Evolutionary conservation across 352 stramenopile genomes (phyloP).

Genomic region (Nothophytophthora sp.): DNA sequence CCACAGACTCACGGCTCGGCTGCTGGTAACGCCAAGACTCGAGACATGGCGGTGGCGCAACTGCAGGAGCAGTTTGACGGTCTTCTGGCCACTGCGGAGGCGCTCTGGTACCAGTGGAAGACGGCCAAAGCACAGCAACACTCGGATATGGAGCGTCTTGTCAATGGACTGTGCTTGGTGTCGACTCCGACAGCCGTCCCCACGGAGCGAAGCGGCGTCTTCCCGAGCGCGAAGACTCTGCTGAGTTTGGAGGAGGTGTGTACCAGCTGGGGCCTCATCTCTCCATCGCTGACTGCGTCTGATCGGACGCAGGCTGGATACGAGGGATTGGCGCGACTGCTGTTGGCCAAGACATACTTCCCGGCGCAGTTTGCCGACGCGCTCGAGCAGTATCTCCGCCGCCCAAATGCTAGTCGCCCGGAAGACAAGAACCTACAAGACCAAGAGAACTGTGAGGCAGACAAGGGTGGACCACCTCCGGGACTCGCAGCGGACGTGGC

Average conservation of each 20-base stretch:
- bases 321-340: slow-evolving; percentile 6
- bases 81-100: slow-evolving; percentile 22
- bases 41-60: slow-evolving; percentile 1
- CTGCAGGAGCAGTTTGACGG: slow-evolving; percentile 11
- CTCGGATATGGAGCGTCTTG: slow-evolving; percentile 15
- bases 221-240: slow-evolving; percentile 3
- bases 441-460: too few relatives aligned
- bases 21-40: background rate
- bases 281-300: background rate
- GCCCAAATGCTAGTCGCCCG: background rate
- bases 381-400: slow-evolving; percentile 14
- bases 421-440: background rate
- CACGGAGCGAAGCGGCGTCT: background rate
- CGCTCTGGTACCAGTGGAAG: slow-evolving; percentile 56
- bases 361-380: slow-evolving; percentile 23
- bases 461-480: too few relatives aligned
- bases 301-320: background rate
- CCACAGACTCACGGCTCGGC: background rate
- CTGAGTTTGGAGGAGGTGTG: slow-evolving; percentile 9
- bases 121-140: slow-evolving; percentile 22
- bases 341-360: slow-evolving; percentile 45
- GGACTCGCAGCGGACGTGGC: slow-evolving; percentile 13
- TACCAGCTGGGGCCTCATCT: background rate
- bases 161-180: slow-evolving; percentile 14
- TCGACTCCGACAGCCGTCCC: slow-evolving; percentile 1